phyloP scores from a whole-genome alignment of 2,329 filamentous ascomycete species.

The Lasiodiplodia citricola region DNA sequence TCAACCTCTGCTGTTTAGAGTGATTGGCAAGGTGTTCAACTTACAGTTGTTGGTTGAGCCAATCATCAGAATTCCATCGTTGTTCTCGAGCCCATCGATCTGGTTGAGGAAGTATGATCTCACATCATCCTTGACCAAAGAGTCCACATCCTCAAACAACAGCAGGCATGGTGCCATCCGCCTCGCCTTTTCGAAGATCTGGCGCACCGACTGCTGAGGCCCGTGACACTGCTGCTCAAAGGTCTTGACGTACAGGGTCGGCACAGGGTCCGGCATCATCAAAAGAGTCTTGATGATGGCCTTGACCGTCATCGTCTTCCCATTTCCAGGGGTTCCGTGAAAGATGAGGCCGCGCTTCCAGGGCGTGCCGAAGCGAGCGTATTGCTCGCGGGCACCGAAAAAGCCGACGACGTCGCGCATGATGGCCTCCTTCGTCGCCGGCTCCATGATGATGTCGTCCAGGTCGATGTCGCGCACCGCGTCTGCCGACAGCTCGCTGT shows the following conservation, averaged over 20 bases:
- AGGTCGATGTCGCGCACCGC: conserved; percentile 57
- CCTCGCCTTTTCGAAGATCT: conserved; percentile 58
- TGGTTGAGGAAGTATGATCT: conserved; percentile 75
- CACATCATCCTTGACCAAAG: conserved; percentile 64
- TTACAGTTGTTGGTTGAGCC: conserved; percentile 64
- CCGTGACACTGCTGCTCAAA: conserved; percentile 54
- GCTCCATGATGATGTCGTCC: conserved; percentile 71
- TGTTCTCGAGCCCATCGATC: conserved; percentile 71
- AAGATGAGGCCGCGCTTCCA: conserved; percentile 73
- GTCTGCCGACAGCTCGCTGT: conserved; percentile 61
- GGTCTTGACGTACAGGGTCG: conserved; percentile 62
- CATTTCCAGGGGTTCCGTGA: conserved; percentile 68
- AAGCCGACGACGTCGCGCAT: conserved; percentile 69
- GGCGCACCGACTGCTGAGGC: conserved; percentile 57
- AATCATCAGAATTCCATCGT: conserved; percentile 74
- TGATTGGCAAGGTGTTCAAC: conserved; percentile 36
- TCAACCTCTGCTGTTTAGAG: conserved; percentile 27
- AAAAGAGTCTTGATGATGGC: conserved; percentile 71
- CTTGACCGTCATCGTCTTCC: conserved; percentile 74
- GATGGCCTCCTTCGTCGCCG: conserved; percentile 67
- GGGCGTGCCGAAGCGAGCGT: conserved; percentile 65
- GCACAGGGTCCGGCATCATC: conserved; percentile 58
- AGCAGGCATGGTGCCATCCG: conserved; percentile 70
- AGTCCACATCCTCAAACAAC: conserved; percentile 75
- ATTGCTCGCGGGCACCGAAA: conserved; percentile 65